These are phyloP conservation scores for Boechera divaricarpa DNA, from an alignment of 345 rosid species.

Conservation along the genomic window DNA sequence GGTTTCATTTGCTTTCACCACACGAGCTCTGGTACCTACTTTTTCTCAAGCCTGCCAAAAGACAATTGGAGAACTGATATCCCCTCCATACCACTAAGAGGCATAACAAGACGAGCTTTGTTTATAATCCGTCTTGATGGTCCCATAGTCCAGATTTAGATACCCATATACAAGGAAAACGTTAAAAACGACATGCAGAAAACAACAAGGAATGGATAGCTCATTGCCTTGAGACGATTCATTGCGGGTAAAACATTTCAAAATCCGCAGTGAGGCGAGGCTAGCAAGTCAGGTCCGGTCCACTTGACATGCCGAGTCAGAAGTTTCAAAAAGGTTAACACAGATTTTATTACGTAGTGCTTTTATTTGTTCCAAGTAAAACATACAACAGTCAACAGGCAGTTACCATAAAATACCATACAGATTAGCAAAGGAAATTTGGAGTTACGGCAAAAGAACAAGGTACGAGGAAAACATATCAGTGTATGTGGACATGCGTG, in stretches of 20 bases:
- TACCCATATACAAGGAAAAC: background rate
- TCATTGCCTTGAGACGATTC: slow-evolving; percentile 1
- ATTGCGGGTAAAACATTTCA: background rate
- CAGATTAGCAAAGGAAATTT: slow-evolving; percentile 26
- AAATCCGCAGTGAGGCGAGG: too few species aligned
- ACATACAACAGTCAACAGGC: slow-evolving; percentile 21
- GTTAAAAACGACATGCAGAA: background rate
- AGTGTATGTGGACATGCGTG: slow-evolving; percentile 19
- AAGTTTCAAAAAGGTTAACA: background rate
- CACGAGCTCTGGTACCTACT: background rate
- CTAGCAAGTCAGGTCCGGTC: background rate
- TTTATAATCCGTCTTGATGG: slow-evolving; percentile 3
- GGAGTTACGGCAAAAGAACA: slow-evolving; percentile 4
- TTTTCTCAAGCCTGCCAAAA: background rate
- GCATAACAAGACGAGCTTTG: slow-evolving; percentile 7
- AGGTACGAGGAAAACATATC: background rate
- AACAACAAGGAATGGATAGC: background rate
- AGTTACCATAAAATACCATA: slow-evolving; percentile 36
- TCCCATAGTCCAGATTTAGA: slow-evolving; percentile 1
- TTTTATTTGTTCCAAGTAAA: slow-evolving; percentile 25
- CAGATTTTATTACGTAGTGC: background rate
- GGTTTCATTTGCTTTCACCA: background rate
- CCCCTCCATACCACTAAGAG: background rate
- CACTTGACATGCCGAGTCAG: background rate
- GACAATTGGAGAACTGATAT: background rate